These are phyloP conservation scores for Candolleomyces aberdarensis DNA, from an alignment of 768 basidiomycete genomes.

Conservation along the genomic window DNA sequence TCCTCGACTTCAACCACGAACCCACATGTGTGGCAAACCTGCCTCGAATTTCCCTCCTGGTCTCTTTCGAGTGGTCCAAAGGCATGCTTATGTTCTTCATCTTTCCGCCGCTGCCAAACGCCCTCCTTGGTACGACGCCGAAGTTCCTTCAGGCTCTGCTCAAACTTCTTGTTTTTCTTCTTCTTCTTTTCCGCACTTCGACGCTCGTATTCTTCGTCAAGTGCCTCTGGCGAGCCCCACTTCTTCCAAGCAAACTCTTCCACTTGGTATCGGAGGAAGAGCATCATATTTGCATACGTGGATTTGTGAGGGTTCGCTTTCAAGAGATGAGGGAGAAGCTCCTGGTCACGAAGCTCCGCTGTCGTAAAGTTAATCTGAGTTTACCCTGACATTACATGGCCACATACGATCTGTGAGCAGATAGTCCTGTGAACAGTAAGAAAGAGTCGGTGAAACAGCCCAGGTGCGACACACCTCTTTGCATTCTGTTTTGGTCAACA, in stretches of 20 bases:
- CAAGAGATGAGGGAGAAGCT: conserved; percentile 87
- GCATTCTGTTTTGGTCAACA: conserved; percentile 98
- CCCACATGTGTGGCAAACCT: conserved; percentile 87
- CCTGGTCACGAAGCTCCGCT: conserved; percentile 93
- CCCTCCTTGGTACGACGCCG: conserved; percentile 84
- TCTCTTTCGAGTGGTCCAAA: conserved; percentile 62
- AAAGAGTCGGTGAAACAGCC: neutral
- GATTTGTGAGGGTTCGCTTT: conserved; percentile 95
- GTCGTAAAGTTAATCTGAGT: conserved; percentile 2
- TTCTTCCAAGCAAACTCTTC: conserved; percentile 98
- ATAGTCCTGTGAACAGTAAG: conserved; percentile 66
- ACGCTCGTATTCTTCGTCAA: conserved; percentile 85
- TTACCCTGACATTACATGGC: neutral
- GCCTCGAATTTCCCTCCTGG: conserved; percentile 53
- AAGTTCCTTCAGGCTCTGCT: conserved; percentile 81
- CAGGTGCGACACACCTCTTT: conserved; percentile 65
- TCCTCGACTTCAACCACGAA: conserved; percentile 90
- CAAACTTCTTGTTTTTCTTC: conserved; percentile 93
- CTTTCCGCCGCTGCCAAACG: conserved; percentile 83
- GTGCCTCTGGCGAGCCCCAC: conserved; percentile 91
- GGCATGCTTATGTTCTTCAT: conserved; percentile 84
- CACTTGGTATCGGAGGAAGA: conserved; percentile 89
- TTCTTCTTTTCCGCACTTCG: conserved; percentile 80
- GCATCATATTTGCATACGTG: conserved; percentile 99
- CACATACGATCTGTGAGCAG: conserved; percentile 85